Conservation (phyloP, 148 eudicot species). For the Diospyros lotus region DNA sequence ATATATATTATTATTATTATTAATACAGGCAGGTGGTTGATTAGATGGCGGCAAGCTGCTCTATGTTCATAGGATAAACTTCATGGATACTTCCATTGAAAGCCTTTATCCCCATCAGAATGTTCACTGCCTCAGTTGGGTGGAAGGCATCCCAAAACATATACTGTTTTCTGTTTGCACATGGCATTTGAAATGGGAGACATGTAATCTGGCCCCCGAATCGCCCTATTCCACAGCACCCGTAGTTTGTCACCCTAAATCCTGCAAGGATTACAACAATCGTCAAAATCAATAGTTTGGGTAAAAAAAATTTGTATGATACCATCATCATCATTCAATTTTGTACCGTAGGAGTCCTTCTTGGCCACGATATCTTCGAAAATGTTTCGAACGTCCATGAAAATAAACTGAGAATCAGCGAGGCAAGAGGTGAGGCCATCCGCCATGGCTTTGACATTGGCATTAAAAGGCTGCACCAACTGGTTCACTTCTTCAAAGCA, state of each 20-base stretch:
- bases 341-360: too few relatives aligned
- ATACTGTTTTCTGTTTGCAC: conserved; percentile 50
- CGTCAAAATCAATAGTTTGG: too few relatives aligned
- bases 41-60: conserved; percentile 30
- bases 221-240: conserved; percentile 74
- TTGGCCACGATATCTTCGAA: too few relatives aligned
- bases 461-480: too few relatives aligned
- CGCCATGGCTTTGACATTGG: conserved; percentile 30
- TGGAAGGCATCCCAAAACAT: conserved; percentile 90
- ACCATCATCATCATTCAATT: not conserved
- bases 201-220: conserved; percentile 72
- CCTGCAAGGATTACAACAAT: conserved; percentile 37
- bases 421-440: conserved; percentile 47
- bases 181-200: conserved; percentile 64
- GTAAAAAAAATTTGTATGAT: not conserved
- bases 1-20: too few relatives aligned
- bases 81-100: conserved; percentile 41
- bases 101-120: conserved; percentile 50
- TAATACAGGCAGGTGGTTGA: too few relatives aligned
- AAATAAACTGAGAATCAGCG: conserved; percentile 43
- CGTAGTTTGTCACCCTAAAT: conserved; percentile 47
- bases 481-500: too few relatives aligned
- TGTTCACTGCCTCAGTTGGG: conserved; percentile 61
- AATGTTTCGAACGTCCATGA: not conserved
- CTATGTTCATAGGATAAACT: conserved; percentile 50